Base-by-base conservation (phyloP, 805 yeast genomes). In the Helenozyma baotianmanensis region DNA sequence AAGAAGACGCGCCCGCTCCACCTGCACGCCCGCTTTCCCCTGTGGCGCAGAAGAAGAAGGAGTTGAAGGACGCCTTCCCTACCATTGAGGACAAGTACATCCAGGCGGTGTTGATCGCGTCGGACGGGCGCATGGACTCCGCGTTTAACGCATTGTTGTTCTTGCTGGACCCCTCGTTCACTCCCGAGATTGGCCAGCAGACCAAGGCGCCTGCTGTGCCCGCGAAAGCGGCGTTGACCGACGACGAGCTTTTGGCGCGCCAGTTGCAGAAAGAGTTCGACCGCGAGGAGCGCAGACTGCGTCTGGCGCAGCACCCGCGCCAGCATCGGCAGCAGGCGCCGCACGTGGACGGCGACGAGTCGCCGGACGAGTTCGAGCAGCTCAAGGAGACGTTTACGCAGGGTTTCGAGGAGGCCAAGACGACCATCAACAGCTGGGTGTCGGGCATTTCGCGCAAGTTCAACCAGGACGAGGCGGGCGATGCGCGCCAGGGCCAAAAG, bases 121-220 rank as follows among this genome's bases (percentile, higher is more conserved):
- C 95, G 13, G 76, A 72, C 29, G 96, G 95, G 18, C 68, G 73
- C 29, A 55, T 86, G 27, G 96, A 87, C 47, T 80, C 84, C 1
- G 95, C 96, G 1, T 90, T 90, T 65, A 83, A 82, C 56, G 97
- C 96, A 0, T 64, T 89, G 48, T 65, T 90, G 39, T 86, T 74
- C 46, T 61, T 86, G 34, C 79, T 85, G 12, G 96, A 89, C 58
- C 90, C 90, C 8, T 54, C 68, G 3, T 68, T 69, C 39, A 70
- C 70, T 40, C 77, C 80, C 10, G 75, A 72, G 40, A 64, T 74
- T 29, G n/a, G n/a, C n/a, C 77, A 75, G 18, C 44, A 46, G 9
- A 58, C 60, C 12, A 34, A 29, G 4, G 33, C 37, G 9, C 24
- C 29, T 4, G 22, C 33, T 21, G 19, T 15, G 7, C 31, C 33